Evolutionary conservation across 192 early-diverging fungal genomes (phyloP), one percentile per base, ranked within the genome.

Genomic region (Coemansia sp.): DNA sequence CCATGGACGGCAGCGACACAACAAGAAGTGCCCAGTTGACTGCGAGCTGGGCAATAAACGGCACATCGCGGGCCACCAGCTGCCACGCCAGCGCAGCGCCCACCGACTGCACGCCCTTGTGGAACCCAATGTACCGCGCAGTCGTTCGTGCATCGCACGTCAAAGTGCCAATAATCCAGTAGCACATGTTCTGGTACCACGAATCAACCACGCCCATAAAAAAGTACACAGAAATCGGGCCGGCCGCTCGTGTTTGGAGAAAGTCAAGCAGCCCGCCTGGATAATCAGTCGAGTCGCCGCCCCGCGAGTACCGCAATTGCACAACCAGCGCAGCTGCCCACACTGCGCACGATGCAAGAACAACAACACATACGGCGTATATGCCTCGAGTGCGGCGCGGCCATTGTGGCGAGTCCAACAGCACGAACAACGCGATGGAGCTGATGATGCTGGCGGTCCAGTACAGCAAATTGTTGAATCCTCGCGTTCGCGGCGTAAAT

Each of bases 111-210:
- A 91, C 82, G 48, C 87, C 87, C 83, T 94, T 94, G 87, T 93
- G 93, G 72, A 90, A 92, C 19, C 91, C 91, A 25, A 87, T 83
- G 65, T 87, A 90, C 47, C 89, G 77, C 10, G 90, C 86, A 37
- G 88, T 76, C 49, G 78, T 79, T n/a, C 82, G 82, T 11, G 87
- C 77, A 65, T 94, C 90, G 70, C 92, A 92, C 12, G 93, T 90
- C 65, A 92, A 79, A 9, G 93, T 86, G 27, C 93, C 93, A 65
- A 94, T 87, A 9, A 94, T 64, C 91, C 91, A 94, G 85, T 94
- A 93, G 0, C 82, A 73, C 17, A 84, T 87, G 60, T 82, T 86
- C 66, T 94, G 93, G 80, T 88, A 92, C 69, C 91, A 90, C 27
- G 93, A 83, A 65, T 94, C 93, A 48, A 82, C 83, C 29, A 91